Evolutionary conservation across 148 eudicot genomes (phyloP).

Genomic region (Hydrangea macrophylla): DNA sequence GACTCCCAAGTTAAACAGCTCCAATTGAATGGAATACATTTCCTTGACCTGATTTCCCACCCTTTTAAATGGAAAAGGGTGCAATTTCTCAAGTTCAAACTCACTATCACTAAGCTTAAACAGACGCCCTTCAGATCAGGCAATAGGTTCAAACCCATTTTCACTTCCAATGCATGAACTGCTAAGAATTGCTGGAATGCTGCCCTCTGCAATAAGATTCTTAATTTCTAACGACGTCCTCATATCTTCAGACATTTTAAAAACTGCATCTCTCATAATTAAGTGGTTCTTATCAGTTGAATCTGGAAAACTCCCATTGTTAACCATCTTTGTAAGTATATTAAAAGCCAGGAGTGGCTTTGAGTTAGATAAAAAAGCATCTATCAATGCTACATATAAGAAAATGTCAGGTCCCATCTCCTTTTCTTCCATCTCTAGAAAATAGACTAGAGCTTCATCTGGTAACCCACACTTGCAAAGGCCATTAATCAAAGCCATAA

Average conservation of each 20-base stretch:
- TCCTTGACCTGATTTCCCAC: no score
- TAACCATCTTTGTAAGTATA: conserved; percentile 45
- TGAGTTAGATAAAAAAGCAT: conserved; percentile 41
- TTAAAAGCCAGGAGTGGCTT: conserved; percentile 36
- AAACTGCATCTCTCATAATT: conserved; percentile 35
- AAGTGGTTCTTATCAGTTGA: conserved; percentile 35
- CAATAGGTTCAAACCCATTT: neutral
- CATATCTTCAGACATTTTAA: conserved; percentile 34
- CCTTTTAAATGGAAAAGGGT: no score
- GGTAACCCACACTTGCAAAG: conserved; percentile 61
- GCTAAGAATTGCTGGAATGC: conserved; percentile 25
- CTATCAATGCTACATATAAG: no score
- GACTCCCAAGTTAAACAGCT: no score
- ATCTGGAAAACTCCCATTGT: conserved; percentile 30
- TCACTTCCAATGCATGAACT: neutral
- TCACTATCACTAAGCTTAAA: no score
- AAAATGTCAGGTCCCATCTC: no score
- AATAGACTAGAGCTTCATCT: conserved; percentile 39
- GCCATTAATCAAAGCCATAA: conserved; percentile 63
- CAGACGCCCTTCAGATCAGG: conserved; percentile 1
- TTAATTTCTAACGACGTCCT: conserved; percentile 28
- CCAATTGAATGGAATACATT: no score
- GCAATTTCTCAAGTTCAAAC: no score
- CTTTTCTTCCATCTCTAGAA: conserved; percentile 52
- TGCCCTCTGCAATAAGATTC: conserved; percentile 30